Evolutionary conservation across 345 rosid species (phyloP).

Genomic region (Sisymbrium altissimum): DNA sequence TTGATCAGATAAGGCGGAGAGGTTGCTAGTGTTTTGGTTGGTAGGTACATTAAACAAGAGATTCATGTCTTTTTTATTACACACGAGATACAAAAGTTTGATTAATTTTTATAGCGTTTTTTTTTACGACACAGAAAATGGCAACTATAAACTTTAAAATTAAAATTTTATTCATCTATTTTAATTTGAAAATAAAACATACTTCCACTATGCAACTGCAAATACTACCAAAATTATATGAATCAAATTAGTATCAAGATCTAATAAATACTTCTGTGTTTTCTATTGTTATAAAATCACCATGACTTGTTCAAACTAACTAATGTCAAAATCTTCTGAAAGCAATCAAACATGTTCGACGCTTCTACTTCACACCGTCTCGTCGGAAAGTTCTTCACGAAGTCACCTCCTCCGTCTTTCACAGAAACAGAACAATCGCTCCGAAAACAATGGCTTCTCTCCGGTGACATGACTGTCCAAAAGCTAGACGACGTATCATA

Average conservation of each 20-base stretch:
- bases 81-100: too few relatives aligned
- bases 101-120: too few relatives aligned
- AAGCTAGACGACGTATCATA: neutral
- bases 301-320: neutral
- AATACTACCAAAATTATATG: too few relatives aligned
- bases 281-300: neutral
- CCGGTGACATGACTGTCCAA: slow-evolving; percentile 11
- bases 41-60: neutral
- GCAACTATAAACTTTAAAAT: too few relatives aligned
- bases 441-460: slow-evolving; percentile 19
- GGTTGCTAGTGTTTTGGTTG: neutral
- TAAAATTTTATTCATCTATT: too few relatives aligned
- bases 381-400: slow-evolving; percentile 21
- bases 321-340: neutral
- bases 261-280: too few relatives aligned
- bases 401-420: slow-evolving; percentile 7
- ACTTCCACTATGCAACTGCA: too few relatives aligned
- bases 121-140: too few relatives aligned
- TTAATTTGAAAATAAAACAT: too few relatives aligned
- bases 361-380: slow-evolving; percentile 8
- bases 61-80: too few relatives aligned
- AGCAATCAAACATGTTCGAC: neutral
- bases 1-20: too few relatives aligned
- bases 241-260: too few relatives aligned
- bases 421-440: slow-evolving; percentile 7